These are phyloP conservation scores for Brassica juncea DNA, from an alignment of 345 rosid genomes.

Conservation along the genomic window DNA sequence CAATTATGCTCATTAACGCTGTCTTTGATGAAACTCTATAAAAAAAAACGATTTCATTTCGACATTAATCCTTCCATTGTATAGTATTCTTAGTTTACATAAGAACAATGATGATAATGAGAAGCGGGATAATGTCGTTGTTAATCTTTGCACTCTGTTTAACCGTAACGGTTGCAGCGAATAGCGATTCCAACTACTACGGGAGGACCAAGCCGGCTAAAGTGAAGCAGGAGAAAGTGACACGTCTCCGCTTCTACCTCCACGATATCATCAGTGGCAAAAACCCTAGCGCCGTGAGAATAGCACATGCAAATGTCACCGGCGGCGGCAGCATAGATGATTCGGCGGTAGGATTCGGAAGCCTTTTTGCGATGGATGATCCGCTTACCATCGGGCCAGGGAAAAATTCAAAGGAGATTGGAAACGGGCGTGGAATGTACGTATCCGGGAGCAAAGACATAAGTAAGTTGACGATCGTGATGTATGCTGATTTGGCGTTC, in stretches of 20 bases:
- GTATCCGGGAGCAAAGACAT: conserved; percentile 36
- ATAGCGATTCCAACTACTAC: conserved; percentile 6
- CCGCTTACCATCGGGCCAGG: conserved; percentile 48
- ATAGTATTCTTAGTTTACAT: not conserved
- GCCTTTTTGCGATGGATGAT: conserved; percentile 49
- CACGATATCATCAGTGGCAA: conserved; percentile 43
- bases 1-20: too few relatives aligned
- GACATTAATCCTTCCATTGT: not conserved
- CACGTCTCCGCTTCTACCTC: conserved; percentile 41
- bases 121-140: not conserved
- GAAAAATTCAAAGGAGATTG: conserved; percentile 34
- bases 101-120: not conserved
- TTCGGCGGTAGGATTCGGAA: conserved; percentile 37
- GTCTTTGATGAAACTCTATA: not conserved
- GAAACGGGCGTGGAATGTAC: conserved; percentile 51
- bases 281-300: conserved; percentile 40
- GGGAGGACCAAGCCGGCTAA: conserved; percentile 13
- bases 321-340: not conserved
- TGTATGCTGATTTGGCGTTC: conserved; percentile 49
- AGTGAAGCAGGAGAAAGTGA: conserved; percentile 22
- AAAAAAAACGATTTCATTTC: not conserved
- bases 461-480: conserved; percentile 28
- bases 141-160: not conserved
- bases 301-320: conserved; percentile 37
- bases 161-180: not conserved